phyloP scores from a whole-genome alignment of 371 early-diverging fungal genomes.

The Mortierella sp. region DNA sequence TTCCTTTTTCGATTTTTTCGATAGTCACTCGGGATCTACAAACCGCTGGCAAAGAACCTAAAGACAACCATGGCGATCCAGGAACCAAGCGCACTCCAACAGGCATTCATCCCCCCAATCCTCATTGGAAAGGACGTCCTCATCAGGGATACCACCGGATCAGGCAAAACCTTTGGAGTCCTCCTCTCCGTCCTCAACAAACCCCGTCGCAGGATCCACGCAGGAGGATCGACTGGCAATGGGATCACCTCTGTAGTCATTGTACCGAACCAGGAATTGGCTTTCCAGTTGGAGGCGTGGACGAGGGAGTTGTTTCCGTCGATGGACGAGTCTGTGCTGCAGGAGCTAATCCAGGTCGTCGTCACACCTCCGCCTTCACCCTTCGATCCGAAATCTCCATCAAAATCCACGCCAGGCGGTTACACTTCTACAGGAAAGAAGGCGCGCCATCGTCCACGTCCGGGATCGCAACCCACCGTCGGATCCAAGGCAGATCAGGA shows the following conservation, averaged over 20 bases:
- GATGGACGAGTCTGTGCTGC: constrained; percentile 22
- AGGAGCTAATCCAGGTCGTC: constrained; percentile 48
- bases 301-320: constrained; percentile 52
- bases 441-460: background rate
- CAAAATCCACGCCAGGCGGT: background rate
- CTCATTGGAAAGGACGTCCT: constrained; percentile 70
- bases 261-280: constrained; percentile 92
- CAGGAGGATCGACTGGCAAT: constrained; percentile 14
- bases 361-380: constrained; percentile 19
- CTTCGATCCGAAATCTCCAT: background rate
- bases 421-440: background rate
- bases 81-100: constrained; percentile 68
- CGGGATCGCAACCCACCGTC: background rate
- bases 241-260: constrained; percentile 73
- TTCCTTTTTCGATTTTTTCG: too few species aligned
- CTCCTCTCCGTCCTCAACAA: constrained; percentile 68
- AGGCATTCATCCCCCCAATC: constrained; percentile 68
- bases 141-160: constrained; percentile 81
- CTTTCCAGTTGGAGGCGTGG: constrained; percentile 80
- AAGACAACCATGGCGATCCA: constrained; percentile 60
- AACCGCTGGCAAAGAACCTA: constrained; percentile 62
- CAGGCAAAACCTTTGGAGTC: constrained; percentile 86
- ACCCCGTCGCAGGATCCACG: constrained; percentile 20
- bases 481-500: constrained; percentile 9
- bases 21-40: constrained; percentile 68